Base-by-base conservation (phyloP, 768 basidiomycete species). In the Russula sp. region DNA sequence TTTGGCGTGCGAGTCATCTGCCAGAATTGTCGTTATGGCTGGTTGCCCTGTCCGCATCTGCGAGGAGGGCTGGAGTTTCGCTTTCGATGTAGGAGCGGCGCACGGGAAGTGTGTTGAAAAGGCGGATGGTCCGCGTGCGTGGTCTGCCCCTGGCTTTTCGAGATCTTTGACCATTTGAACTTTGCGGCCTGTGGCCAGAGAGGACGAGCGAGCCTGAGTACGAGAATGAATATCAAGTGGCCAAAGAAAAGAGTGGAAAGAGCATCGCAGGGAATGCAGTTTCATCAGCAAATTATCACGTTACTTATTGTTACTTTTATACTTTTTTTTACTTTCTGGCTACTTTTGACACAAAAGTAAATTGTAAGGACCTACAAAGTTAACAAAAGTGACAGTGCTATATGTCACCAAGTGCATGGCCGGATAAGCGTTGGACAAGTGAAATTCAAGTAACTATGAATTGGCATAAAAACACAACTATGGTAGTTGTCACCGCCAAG, bases 161-260 rank as follows among this genome's bases (percentile, higher is more conserved):
- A 94, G 80, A 67, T 93, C 83, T 70, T 94, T 94, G n/a, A 82
- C 81, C 0, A 91, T 91, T 58, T 74, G 75, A 2, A 75, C 73
- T 60, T 78, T 79, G 39, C 68, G 66, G 56, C 65, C 70, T 69
- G 45, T 58, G 45, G 22, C 6, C 9, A n/a, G 22, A 10, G 22
- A 7, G n/a, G 7, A 18, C 45, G 18, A 41, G 0, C n/a, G 41
- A 7, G 25, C 16, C 8, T n/a, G 46, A 47, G 43, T 13, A 57
- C 20, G n/a, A n/a, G n/a, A n/a, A n/a, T n/a, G 34, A 0, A 0
- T 36, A 11, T 7, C 20, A 13, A 5, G 72, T 25, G 50, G 71
- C 69, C n/a, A 56, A 63, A 58, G 61, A 67, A 66, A 35, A 11
- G 35, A 38, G 9, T 34, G 49, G 43, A 11, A 36, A 9, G 29